These are phyloP conservation scores for Galium porrigens DNA, from an alignment of 305 asterid genomes.

Conservation along the genomic window DNA sequence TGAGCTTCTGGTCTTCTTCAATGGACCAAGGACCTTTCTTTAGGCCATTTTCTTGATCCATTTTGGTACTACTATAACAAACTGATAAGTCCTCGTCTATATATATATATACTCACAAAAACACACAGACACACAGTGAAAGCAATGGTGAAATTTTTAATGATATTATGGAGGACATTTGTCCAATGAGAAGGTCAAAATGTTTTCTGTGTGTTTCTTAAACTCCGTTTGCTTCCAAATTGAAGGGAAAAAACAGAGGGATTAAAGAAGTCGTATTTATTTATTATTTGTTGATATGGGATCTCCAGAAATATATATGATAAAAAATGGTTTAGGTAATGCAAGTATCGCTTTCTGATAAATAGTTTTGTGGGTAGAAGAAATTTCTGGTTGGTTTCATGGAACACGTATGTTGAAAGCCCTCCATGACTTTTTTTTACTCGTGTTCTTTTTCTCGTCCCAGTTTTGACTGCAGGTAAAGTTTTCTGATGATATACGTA, in stretches of 20 bases:
- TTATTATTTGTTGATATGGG: constrained; percentile 1
- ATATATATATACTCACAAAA: constrained; percentile 2
- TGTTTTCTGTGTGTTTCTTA: constrained; percentile 9
- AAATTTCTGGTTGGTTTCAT: constrained; percentile 8
- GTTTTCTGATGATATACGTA: not conserved
- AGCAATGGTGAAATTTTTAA: not conserved
- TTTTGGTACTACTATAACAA: constrained; percentile 9
- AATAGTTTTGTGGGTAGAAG: constrained; percentile 1
- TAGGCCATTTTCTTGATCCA: constrained; percentile 29
- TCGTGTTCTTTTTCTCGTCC: not conserved
- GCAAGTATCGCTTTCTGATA: constrained; percentile 15
- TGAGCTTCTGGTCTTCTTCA: constrained; percentile 38
- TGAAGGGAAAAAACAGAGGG: constrained; percentile 13
- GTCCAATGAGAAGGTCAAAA: constrained; percentile 17
- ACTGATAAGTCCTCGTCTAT: not conserved
- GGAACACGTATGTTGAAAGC: constrained; percentile 8
- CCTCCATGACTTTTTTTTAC: constrained; percentile 1
- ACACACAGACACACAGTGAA: not conserved
- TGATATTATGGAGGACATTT: constrained; percentile 15
- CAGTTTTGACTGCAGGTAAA: not conserved
- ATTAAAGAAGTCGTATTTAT: constrained; percentile 3
- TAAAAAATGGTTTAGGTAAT: constrained; percentile 22
- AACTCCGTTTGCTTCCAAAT: constrained; percentile 10
- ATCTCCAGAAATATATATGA: not conserved
- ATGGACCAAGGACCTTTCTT: constrained; percentile 53